phyloP scores from a whole-genome alignment of 2,329 filamentous ascomycete genomes.

The Pseudocercospora fijiensis region DNA sequence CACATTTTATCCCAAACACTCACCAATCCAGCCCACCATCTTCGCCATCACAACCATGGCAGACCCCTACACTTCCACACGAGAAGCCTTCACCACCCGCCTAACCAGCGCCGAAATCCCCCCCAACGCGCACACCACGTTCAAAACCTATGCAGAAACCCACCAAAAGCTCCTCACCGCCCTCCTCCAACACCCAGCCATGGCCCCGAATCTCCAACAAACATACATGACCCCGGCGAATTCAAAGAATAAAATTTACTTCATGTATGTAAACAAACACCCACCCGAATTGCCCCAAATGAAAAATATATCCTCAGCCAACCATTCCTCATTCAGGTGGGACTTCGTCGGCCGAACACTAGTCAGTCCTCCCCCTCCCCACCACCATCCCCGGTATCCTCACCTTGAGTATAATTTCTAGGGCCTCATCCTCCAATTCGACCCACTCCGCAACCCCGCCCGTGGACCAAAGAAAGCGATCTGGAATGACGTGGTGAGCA shows the following conservation, averaged over 20 bases:
- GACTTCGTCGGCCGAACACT: conserved; percentile 8
- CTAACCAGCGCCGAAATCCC: conserved; percentile 25
- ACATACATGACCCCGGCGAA: conserved; percentile 39
- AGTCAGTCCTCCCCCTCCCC: too few relatives aligned
- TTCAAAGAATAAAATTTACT: conserved; percentile 41
- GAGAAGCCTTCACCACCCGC: conserved; percentile 32
- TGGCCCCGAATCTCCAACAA: conserved; percentile 38
- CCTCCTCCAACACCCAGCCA: conserved; percentile 37
- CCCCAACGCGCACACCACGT: conserved; percentile 25
- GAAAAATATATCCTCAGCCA: neutral
- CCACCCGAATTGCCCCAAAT: too few relatives aligned
- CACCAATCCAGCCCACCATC: too few relatives aligned
- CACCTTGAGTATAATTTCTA: too few relatives aligned
- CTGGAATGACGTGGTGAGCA: conserved; percentile 8
- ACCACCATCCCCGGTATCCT: too few relatives aligned
- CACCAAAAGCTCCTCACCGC: conserved; percentile 29
- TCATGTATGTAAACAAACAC: conserved; percentile 32
- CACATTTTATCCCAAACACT: neutral
- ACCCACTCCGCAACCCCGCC: conserved; percentile 4
- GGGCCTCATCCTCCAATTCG: conserved; percentile 14
- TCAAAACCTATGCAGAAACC: conserved; percentile 23
- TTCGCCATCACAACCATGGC: conserved; percentile 14
- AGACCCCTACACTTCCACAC: conserved; percentile 32
- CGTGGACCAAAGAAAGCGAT: conserved; percentile 8
- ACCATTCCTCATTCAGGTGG: neutral